Conservation (phyloP, 805 yeast species). For the Candida chauliodis region DNA sequence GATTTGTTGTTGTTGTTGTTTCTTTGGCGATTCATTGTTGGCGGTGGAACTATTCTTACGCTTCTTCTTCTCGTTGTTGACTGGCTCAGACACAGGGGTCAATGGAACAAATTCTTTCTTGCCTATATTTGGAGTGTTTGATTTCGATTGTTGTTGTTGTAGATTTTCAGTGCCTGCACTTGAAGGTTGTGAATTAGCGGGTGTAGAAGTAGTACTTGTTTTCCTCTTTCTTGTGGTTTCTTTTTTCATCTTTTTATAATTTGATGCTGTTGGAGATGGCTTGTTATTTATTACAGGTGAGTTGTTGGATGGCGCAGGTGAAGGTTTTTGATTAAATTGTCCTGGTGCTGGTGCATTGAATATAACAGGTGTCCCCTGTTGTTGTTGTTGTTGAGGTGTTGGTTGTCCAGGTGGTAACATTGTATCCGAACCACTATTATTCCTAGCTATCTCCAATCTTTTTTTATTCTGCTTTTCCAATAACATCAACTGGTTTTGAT, state of each 20-base stretch:
- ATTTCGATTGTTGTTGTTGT: conserved; percentile 7
- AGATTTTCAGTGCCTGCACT: conserved; percentile 9
- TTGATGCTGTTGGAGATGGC: conserved; percentile 27
- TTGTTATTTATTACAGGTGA: conserved; percentile 34
- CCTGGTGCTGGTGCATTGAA: conserved; percentile 6
- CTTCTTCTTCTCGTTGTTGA: conserved; percentile 22
- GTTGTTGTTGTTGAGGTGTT: conserved; percentile 7
- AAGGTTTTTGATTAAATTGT: conserved; percentile 14
- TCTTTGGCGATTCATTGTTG: conserved; percentile 32
- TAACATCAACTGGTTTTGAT: conserved; percentile 73
- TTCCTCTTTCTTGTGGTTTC: conserved; percentile 34
- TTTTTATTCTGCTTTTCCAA: conserved; percentile 75
- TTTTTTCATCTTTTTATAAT: conserved; percentile 26
- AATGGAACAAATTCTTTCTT: conserved; percentile 39
- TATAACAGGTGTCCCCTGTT: conserved; percentile 7
- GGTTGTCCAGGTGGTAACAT: conserved; percentile 9
- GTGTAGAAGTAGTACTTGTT: conserved; percentile 3
- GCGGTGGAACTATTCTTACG: conserved; percentile 19
- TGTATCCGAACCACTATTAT: conserved; percentile 22
- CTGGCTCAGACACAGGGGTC: conserved; percentile 40
- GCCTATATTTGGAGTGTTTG: conserved; percentile 22
- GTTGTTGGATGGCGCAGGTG: conserved; percentile 25
- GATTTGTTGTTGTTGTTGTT: conserved; percentile 12
- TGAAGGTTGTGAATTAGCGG: conserved; percentile 3
- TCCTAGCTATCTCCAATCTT: conserved; percentile 53